A percentile compares a stretch with the other conserved stretches of the same genome.
These are phyloP conservation scores for Gossypium stocksii DNA, from an alignment of 345 rosid species.

Conservation along the genomic window DNA sequence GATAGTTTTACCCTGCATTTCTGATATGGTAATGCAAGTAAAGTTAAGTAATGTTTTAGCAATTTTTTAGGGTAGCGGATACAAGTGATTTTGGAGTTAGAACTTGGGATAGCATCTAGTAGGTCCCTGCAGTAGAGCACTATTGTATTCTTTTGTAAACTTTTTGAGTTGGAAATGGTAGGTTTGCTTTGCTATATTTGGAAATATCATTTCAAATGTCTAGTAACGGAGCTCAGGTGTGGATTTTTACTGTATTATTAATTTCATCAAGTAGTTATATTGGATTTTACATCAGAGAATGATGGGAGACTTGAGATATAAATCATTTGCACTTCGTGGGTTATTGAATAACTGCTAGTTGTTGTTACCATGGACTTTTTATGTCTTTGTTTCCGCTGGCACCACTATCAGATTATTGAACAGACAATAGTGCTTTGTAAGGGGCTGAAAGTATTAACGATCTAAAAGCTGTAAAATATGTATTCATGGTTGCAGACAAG, in stretches of 20 bases:
- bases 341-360: not conserved
- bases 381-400: not conserved
- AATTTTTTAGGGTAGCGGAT: not conserved
- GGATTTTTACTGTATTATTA: not conserved
- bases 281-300: not conserved
- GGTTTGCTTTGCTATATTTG: not conserved
- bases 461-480: not conserved
- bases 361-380: not conserved
- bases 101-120: not conserved
- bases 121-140: not conserved
- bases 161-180: not conserved
- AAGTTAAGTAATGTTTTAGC: not conserved
- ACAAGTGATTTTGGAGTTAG: not conserved
- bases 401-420: not conserved
- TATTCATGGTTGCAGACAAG: conserved; percentile 50
- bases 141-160: not conserved
- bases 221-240: not conserved
- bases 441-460: not conserved
- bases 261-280: not conserved
- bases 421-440: not conserved
- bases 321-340: not conserved
- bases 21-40: not conserved
- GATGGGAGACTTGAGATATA: not conserved
- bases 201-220: not conserved
- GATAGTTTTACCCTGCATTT: not conserved